Evolutionary conservation across 345 rosid species (phyloP), one percentile per base, ranked within the genome.

Genomic region (Aurinia saxatilis): DNA sequence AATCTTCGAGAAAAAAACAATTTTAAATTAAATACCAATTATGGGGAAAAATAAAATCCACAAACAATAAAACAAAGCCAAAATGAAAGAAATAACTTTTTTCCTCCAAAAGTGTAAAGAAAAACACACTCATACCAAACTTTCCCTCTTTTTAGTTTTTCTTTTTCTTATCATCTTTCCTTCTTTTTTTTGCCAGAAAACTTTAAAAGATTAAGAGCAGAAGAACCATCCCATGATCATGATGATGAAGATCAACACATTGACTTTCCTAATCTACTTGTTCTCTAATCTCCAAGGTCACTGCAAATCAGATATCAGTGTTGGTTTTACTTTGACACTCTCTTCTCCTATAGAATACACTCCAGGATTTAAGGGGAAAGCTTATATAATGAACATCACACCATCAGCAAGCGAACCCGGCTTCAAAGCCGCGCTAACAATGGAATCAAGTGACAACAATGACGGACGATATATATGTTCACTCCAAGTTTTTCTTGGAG

Each of bases 401-500:
- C 57, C 57, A n/a, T 5, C 35, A 71, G 53, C 51, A 33, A 35
- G 16, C 19, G 74, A 50, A 7, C 95, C 96, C 0, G 50, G 31
- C 58, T 88, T 91, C 50, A 84, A 66, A 76, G 80, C 66, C 14
- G 88, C 92, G 45, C 66, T 91, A 72, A 83, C 83, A 41, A 82
- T 80, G 46, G 92, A 77, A 49, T 84, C 96, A n/a, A 33, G 60
- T n/a, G n/a, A n/a, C 17, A 12, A 45, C 7, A 15, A 60, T 37
- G 53, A 63, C n/a, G 81, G 82, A 8, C 63, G 55, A 8, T 86
- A 82, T 51, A 65, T 86, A 5, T 92, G 98, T 44, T 84, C 89
- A 6, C 57, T 88, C 45, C 75, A 92, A 66, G 75, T 92, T 14
- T 81, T 88, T 51, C 77, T 88, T 2, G 96, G 95, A 38, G 90